Evolutionary conservation across 306 rosid genomes (phyloP).

Genomic region (Notholithocarpus densiflorus): DNA sequence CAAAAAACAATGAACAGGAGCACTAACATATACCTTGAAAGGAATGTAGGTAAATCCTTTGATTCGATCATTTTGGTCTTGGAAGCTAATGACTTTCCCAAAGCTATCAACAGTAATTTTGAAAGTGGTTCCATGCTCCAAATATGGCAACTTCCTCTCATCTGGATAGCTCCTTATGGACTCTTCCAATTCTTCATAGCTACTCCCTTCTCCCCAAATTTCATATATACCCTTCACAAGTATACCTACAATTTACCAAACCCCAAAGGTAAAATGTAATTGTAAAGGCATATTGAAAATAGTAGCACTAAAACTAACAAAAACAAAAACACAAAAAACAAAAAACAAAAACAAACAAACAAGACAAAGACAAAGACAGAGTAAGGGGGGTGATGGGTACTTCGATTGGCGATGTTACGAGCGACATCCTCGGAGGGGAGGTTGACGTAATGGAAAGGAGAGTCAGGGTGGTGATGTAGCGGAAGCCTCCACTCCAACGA

Average conservation of each 20-base stretch:
- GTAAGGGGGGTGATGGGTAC: conserved; percentile 21
- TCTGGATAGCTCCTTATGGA: conserved; percentile 61
- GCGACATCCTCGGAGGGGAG: conserved; percentile 78
- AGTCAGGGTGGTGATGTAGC: conserved; percentile 65
- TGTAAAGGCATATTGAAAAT: conserved; percentile 6
- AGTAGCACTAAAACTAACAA: neutral
- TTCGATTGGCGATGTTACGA: conserved; percentile 65
- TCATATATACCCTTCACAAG: conserved; percentile 96
- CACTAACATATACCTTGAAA: conserved; percentile 48
- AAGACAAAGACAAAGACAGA: neutral
- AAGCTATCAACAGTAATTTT: conserved; percentile 77
- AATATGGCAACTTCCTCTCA: conserved; percentile 68
- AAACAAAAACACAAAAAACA: no score
- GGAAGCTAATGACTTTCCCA: conserved; percentile 69
- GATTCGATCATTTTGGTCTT: conserved; percentile 75
- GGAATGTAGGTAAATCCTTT: conserved; percentile 68
- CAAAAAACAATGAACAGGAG: neutral
- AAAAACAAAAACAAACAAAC: neutral
- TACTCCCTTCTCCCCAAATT: conserved; percentile 87
- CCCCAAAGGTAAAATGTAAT: no score
- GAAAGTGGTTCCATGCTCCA: conserved; percentile 69
- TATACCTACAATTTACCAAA: conserved; percentile 50
- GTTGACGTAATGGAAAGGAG: conserved; percentile 86
- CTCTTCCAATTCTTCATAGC: conserved; percentile 69
- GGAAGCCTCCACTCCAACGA: conserved; percentile 86